Evolutionary conservation across 345 rosid genomes (phyloP).

Genomic region (Lenwebbia sp.): DNA sequence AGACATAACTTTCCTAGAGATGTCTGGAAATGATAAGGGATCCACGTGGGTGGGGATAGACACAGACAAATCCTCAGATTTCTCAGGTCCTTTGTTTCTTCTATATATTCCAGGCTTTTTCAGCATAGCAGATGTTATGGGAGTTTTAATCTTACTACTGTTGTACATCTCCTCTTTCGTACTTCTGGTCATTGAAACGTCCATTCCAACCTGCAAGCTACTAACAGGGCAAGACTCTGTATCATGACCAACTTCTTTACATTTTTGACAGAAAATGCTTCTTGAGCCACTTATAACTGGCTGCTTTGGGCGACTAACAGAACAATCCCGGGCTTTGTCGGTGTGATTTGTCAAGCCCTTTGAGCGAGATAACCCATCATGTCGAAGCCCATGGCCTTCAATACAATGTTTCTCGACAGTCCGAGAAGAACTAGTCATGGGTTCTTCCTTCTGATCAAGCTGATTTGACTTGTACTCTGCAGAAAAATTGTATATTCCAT

Average conservation of each 20-base stretch:
- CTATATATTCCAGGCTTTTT: constrained; percentile 62
- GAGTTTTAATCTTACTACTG: constrained; percentile 62
- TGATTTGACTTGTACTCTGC: constrained; percentile 38
- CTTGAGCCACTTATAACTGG: constrained; percentile 25
- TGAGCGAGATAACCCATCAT: constrained; percentile 40
- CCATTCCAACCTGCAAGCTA: constrained; percentile 27
- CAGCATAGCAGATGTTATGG: constrained; percentile 70
- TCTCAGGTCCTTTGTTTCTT: constrained; percentile 44
- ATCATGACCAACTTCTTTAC: constrained; percentile 53
- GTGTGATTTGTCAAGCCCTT: constrained; percentile 41
- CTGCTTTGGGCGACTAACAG: constrained; percentile 35
- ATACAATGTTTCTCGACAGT: constrained; percentile 31
- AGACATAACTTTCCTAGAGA: constrained; percentile 19
- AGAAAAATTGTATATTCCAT: constrained; percentile 26
- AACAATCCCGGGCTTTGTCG: constrained; percentile 47
- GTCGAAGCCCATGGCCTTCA: constrained; percentile 31
- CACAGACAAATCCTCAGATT: constrained; percentile 28
- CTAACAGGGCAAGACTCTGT: constrained; percentile 37
- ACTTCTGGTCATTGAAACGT: constrained; percentile 35
- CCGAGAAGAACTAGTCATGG: constrained; percentile 44
- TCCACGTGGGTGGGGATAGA: constrained; percentile 35
- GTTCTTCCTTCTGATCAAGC: constrained; percentile 49
- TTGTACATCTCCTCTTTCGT: constrained; percentile 35
- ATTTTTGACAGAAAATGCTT: constrained; percentile 33
- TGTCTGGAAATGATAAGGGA: constrained; percentile 26